phyloP scores from a whole-genome alignment of 768 basidiomycete species.

The Boletus fagicola region DNA sequence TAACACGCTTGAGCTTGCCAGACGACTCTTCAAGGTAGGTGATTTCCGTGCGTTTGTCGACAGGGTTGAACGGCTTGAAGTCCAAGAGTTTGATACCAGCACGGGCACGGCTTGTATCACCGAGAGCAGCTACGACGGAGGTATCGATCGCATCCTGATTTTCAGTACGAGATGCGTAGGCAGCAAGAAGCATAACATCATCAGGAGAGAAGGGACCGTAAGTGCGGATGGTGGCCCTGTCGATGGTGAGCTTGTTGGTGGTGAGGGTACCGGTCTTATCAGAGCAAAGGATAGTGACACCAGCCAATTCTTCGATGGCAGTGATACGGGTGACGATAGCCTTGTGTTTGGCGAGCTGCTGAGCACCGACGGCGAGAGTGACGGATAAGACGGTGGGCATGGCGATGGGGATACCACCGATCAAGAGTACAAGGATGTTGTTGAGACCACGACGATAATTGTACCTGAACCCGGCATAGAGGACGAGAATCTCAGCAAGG shows the following conservation, averaged over 20 bases:
- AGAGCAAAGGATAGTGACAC: conserved; percentile 97
- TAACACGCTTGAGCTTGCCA: conserved; percentile 97
- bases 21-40: conserved; percentile 92
- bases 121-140: conserved; percentile 79
- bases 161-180: conserved; percentile 96
- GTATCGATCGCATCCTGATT: conserved; percentile 98
- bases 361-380: conserved; percentile 97
- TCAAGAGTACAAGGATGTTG: conserved; percentile 97
- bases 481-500: conserved; percentile 86
- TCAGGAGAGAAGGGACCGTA: conserved; percentile 88
- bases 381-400: conserved; percentile 99
- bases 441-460: conserved; percentile 91
- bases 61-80: conserved; percentile 99
- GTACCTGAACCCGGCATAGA: conserved; percentile 92
- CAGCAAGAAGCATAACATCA: conserved; percentile 89
- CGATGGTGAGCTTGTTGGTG: conserved; percentile 99
- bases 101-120: conserved; percentile 72
- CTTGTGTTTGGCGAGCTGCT: conserved; percentile 99
- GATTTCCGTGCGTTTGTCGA: conserved; percentile 98
- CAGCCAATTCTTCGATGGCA: conserved; percentile 96
- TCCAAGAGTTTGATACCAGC: conserved; percentile 94
- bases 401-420: conserved; percentile 99
- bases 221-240: conserved; percentile 85
- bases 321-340: conserved; percentile 99
- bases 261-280: conserved; percentile 99